Conservation (phyloP, 345 rosid genomes). For the Boechera stricta region DNA sequence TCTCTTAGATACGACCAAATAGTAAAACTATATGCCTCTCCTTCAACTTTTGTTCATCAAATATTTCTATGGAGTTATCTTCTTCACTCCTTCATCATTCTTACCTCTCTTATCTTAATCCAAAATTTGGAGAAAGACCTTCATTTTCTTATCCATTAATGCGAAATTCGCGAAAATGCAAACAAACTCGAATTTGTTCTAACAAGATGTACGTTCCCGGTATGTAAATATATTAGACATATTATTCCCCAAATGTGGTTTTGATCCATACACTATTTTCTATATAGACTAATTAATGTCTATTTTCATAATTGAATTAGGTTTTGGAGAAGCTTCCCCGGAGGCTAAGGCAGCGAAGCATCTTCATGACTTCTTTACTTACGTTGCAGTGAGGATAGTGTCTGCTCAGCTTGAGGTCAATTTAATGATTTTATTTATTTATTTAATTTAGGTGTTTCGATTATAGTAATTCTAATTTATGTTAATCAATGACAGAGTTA, state of each 20-base stretch:
- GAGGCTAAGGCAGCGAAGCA: slow-evolving; percentile 78
- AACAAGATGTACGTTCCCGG: slow-evolving; percentile 50
- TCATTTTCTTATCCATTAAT: slow-evolving; percentile 16
- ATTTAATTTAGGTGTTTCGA: not conserved
- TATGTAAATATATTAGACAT: slow-evolving; percentile 4
- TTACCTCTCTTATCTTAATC: slow-evolving; percentile 21
- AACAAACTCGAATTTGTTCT: slow-evolving; percentile 34
- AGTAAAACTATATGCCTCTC: slow-evolving; percentile 18
- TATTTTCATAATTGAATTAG: slow-evolving; percentile 35
- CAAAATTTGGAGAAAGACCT: slow-evolving; percentile 21
- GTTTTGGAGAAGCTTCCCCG: slow-evolving; percentile 93
- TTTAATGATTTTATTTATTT: not conserved
- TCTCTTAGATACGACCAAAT: slow-evolving; percentile 26
- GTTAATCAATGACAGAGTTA: slow-evolving; percentile 61
- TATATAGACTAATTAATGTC: not conserved
- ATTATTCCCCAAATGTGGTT: not conserved
- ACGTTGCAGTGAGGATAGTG: slow-evolving; percentile 76
- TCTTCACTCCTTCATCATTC: slow-evolving; percentile 40
- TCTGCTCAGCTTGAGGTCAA: slow-evolving; percentile 80
- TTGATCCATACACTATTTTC: not conserved
- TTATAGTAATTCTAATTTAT: not conserved
- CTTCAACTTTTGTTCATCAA: slow-evolving; percentile 17
- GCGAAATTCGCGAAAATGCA: not conserved
- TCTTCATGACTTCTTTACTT: slow-evolving; percentile 79
- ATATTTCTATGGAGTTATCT: slow-evolving; percentile 34